phyloP scores from a whole-genome alignment of 768 basidiomycete species.

The Cystofilobasidium capitatum region DNA sequence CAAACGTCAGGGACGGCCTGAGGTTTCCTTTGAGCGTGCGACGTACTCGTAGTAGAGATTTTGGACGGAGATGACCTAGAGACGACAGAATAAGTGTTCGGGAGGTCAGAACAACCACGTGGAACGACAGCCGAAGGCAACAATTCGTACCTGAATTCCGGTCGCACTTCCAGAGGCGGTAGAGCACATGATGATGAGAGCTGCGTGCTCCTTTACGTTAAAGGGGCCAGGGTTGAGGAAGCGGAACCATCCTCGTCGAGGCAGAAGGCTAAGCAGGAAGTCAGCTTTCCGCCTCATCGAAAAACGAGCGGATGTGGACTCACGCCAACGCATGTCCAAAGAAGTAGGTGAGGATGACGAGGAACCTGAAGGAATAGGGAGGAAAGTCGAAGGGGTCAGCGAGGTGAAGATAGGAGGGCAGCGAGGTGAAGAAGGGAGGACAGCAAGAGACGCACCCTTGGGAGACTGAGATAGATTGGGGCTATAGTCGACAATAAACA shows the following conservation, averaged over 20 bases:
- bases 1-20: too few species aligned
- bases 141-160: constrained; percentile 36
- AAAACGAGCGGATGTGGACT: constrained; percentile 16
- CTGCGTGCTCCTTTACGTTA: constrained; percentile 37
- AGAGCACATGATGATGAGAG: constrained; percentile 36
- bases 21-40: too few species aligned
- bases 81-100: too few species aligned
- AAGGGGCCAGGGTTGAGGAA: constrained; percentile 37
- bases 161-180: constrained; percentile 38
- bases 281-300: too few species aligned
- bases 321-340: constrained; percentile 29
- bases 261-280: background rate
- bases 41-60: constrained; percentile 25
- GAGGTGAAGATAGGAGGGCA: constrained; percentile 43
- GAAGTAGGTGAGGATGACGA: constrained; percentile 36
- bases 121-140: too few species aligned
- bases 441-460: too few species aligned
- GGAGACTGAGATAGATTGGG: too few species aligned
- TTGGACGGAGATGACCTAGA: constrained; percentile 40
- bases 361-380: constrained; percentile 29
- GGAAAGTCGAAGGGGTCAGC: too few species aligned
- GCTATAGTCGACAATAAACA: too few species aligned
- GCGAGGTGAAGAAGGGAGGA: constrained; percentile 27
- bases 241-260: constrained; percentile 30
- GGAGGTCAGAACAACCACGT: too few species aligned